phyloP scores from a whole-genome alignment of 1,284 basidiomycete species.

The Phlebopus sp. region DNA sequence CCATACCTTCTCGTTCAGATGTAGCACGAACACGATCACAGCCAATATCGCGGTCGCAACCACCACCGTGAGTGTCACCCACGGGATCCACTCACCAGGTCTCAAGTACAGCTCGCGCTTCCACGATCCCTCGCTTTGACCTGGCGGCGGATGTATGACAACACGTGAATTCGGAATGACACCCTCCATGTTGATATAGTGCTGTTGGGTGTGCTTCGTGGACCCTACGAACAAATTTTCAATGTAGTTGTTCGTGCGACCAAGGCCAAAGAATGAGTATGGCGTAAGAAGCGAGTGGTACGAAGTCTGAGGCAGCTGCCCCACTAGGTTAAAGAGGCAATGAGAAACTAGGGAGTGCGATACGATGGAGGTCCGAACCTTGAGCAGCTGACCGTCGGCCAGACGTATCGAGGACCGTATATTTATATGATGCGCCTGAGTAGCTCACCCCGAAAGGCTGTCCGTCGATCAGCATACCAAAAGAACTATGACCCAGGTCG shows the following conservation, averaged over 20 bases:
- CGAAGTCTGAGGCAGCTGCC: constrained; percentile 88
- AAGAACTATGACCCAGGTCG: neutral
- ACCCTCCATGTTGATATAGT: constrained; percentile 91
- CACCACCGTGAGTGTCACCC: constrained; percentile 87
- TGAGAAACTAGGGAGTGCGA: constrained; percentile 1
- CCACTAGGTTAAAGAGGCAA: constrained; percentile 49
- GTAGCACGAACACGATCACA: constrained; percentile 82
- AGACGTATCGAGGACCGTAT: constrained; percentile 93
- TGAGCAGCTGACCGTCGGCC: constrained; percentile 89
- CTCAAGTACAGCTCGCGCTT: constrained; percentile 87
- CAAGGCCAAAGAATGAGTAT: constrained; percentile 95
- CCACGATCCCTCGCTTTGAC: constrained; percentile 60
- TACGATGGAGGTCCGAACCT: constrained; percentile 41
- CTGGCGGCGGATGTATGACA: constrained; percentile 82
- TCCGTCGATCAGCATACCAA: constrained; percentile 8
- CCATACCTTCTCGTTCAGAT: constrained; percentile 87
- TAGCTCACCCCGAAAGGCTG: constrained; percentile 94
- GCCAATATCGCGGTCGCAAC: constrained; percentile 75
- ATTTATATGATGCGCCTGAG: constrained; percentile 95
- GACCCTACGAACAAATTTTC: constrained; percentile 94
- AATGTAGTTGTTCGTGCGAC: constrained; percentile 99
- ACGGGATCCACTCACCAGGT: constrained; percentile 97
- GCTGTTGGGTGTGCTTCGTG: constrained; percentile 66
- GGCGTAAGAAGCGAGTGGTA: constrained; percentile 90
- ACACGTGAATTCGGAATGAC: constrained; percentile 97